phyloP scores from a whole-genome alignment of 768 basidiomycete genomes.

The Leccinum sublutescens region DNA sequence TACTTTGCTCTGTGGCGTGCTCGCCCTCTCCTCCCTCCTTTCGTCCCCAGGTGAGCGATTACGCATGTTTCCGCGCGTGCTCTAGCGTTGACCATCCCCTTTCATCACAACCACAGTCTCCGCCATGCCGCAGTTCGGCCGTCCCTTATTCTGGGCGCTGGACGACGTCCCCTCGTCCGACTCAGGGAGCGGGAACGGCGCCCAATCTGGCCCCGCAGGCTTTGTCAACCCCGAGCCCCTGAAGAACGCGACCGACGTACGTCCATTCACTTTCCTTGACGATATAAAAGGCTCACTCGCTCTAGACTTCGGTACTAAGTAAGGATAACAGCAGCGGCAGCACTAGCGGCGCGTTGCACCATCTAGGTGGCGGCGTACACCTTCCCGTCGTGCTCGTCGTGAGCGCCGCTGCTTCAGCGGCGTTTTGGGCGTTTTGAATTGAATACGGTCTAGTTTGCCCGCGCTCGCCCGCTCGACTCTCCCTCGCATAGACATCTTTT shows the following conservation, averaged over 20 bases:
- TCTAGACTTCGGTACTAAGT: neutral
- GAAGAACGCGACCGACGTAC: neutral
- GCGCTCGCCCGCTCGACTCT: neutral
- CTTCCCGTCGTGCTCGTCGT: slow-evolving; percentile 4
- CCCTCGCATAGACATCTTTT: neutral
- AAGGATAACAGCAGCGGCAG: neutral
- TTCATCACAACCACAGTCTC: slow-evolving; percentile 4
- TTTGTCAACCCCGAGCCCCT: neutral
- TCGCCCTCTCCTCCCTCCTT: slow-evolving; percentile 13
- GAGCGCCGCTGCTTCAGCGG: slow-evolving; percentile 2
- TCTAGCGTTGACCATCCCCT: neutral
- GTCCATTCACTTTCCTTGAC: neutral
- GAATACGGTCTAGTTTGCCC: neutral
- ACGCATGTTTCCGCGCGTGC: neutral
- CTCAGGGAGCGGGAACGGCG: neutral
- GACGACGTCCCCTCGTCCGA: slow-evolving; percentile 2
- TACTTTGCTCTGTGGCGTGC: slow-evolving; percentile 7
- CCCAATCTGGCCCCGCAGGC: neutral
- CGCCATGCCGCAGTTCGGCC: slow-evolving; percentile 23
- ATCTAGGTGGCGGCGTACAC: slow-evolving; percentile 2
- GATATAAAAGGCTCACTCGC: neutral
- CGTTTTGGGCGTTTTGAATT: neutral
- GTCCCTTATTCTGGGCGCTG: slow-evolving; percentile 11
- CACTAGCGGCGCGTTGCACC: slow-evolving; percentile 15
- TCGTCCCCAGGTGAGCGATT: slow-evolving; percentile 14